Percentiles rank a stretch among this genome's conserved stretches.
Conservation (phyloP, 345 rosid genomes). For the Viola odorata region DNA sequence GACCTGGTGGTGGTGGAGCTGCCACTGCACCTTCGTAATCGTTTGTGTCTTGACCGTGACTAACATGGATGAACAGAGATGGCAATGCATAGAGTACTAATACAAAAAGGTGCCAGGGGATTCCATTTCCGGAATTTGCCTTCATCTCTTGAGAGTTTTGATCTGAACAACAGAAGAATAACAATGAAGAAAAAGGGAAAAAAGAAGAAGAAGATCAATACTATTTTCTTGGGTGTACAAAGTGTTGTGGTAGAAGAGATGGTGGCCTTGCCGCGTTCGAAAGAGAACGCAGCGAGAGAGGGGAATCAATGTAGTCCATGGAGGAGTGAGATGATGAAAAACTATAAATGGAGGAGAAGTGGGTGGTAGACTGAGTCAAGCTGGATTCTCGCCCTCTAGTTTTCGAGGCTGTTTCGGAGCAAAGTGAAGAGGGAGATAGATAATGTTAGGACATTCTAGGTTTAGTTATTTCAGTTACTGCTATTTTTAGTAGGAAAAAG, state of each 20-base stretch:
- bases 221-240: no score
- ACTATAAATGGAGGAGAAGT: slow-evolving; percentile 19
- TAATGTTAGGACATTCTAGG: neutral
- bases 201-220: neutral
- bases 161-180: neutral
- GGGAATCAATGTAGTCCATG: slow-evolving; percentile 13
- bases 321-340: slow-evolving; percentile 7
- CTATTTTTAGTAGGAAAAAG: neutral
- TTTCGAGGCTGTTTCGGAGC: slow-evolving; percentile 35
- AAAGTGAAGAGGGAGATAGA: neutral
- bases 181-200: neutral
- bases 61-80: slow-evolving; percentile 14
- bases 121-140: slow-evolving; percentile 31
- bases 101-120: slow-evolving; percentile 23
- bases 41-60: slow-evolving; percentile 44
- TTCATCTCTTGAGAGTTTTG: neutral
- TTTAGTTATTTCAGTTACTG: neutral
- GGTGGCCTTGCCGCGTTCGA: slow-evolving; percentile 22
- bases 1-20: slow-evolving; percentile 48
- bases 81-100: slow-evolving; percentile 12
- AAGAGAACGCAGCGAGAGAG: slow-evolving; percentile 24
- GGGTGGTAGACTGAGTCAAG: slow-evolving; percentile 22
- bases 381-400: slow-evolving; percentile 41
- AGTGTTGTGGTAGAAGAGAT: neutral
- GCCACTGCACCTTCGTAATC: slow-evolving; percentile 16